Base-by-base conservation (phyloP, 345 rosid genomes). In the Mercurialis annua region DNA sequence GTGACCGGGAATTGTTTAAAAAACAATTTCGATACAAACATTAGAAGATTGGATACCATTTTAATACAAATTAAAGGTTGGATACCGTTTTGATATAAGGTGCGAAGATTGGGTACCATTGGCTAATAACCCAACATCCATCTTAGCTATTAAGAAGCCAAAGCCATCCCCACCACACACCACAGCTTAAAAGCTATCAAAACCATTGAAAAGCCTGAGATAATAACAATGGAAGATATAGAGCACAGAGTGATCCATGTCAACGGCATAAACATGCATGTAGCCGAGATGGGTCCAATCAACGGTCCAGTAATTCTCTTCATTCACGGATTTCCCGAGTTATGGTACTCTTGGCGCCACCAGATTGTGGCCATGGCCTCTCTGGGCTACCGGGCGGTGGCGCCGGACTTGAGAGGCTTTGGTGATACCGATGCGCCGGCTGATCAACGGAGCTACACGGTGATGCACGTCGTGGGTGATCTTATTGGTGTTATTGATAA, bases 401-500 rank as follows among this genome's bases (percentile, higher is more conserved):
- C 65, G 1, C 65, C 59, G 30, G 72, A 59, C n/a, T 18, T 68
- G 58, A 46, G 72, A 47, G 72, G 72, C 14, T 68, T 0, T 33
- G 72, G 72, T 5, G 65, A 68, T 48, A 59, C 47, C 0, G 65
- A 68, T 4, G 58, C 40, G 18, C 65, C 65, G 0, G 49, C 18
- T 2, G 57, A 47, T 18, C 42, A 0, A 0, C 47, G 16, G 15
- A 59, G 50, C 18, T 59, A 69, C 72, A 59, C 51, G 5, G 6
- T 18, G 49, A 12, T 73, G 27, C 78, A 74, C 47, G 14, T 55
- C 27, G 75, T 78, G 3, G 76, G 69, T 21, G 81, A 87, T 48
- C 72, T 87, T 14, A 63, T 85, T 0, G 86, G 67, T 1, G 71
- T 87, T 0, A 69, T 87, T 16, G 88, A 87, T 62, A 75, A 55